Evolutionary conservation across 495 filamentous ascomycete genomes (phyloP), one percentile per base, ranked within the genome.

Genomic region (Entonaema liquescens): DNA sequence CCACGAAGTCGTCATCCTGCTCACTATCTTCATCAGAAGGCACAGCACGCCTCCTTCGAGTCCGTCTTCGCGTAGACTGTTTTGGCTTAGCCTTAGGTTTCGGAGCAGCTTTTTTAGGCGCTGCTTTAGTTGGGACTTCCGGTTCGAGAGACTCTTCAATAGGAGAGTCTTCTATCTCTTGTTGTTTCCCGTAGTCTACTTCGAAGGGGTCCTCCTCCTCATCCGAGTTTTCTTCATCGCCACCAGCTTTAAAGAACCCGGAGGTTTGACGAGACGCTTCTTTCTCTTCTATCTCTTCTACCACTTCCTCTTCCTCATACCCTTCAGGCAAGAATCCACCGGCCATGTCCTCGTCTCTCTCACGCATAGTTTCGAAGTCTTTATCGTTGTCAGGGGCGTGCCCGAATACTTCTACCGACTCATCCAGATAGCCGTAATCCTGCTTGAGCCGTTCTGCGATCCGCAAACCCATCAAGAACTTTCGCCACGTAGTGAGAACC

Each of bases 391-490:
- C 49, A 19, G 67, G 53, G 21, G 79, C 73, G 35, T 75, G 77
- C 8, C 79, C 80, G 38, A 83, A 78, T 0, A 81, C 79, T 31
- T 83, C 78, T 15, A 78, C 76, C 8, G 80, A 77, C 15, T 82
- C 81, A 28, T 78, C 71, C 0, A 82, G 68, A 38, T 83, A 70
- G n/a, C 91, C 92, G 82, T 97, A 96, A 55, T 97, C 93, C 59
- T 90, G 86, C 40, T 85, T 82, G 31, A 99, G 89, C 40, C 94
- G 84, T 77, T 94, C 87, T 35, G 91, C 83, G 68, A 98, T 94
- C 42, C 93, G 84, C 79, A 97, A 68, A 1, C 94, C 94, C 83
- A 93, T 90, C 42, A 97, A 62, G 66, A 97, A 93, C 77, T 92
- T 97, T 57, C 90, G 86, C 95, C 96, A 99, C 70, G 87, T 89